Conservation (phyloP, 2,329 filamentous ascomycete genomes). For the Colletotrichum abscissum region DNA sequence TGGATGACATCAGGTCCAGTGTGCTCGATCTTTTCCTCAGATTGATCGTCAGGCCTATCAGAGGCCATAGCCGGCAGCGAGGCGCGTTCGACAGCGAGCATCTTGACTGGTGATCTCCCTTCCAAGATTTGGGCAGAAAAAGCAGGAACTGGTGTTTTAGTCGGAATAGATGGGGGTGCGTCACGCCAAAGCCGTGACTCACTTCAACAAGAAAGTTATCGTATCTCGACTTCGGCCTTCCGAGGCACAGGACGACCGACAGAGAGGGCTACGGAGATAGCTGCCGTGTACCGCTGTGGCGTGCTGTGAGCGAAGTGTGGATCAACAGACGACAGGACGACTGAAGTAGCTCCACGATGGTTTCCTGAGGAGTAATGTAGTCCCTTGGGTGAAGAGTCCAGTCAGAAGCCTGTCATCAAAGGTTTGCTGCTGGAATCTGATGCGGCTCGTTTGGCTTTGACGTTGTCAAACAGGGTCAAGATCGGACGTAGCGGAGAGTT, state of each 20-base stretch:
- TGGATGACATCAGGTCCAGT: slow-evolving; percentile 35
- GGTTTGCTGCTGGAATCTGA: neutral
- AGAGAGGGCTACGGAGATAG: neutral
- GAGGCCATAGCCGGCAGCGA: neutral
- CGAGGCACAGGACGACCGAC: neutral
- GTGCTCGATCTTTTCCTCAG: slow-evolving; percentile 28
- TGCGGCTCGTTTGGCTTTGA: neutral
- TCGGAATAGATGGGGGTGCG: neutral
- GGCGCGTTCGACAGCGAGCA: slow-evolving; percentile 27
- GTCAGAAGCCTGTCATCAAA: neutral
- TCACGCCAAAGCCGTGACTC: slow-evolving; percentile 4
- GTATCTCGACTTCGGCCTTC: neutral
- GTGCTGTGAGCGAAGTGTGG: neutral
- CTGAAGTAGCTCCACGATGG: neutral
- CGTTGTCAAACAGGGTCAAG: neutral
- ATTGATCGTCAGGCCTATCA: slow-evolving; percentile 16
- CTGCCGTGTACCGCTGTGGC: neutral
- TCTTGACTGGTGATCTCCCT: neutral
- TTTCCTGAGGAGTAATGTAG: neutral
- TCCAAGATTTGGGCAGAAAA: neutral
- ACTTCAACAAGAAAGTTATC: slow-evolving; percentile 9
- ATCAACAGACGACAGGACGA: neutral
- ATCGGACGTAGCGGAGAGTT: neutral
- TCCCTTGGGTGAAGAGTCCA: neutral
- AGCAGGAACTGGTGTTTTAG: neutral